A percentile compares a stretch with the other conserved stretches of the same genome.
Evolutionary conservation across 169 alveolate genomes (phyloP).

Genomic region (Eimeria sp.): DNA sequence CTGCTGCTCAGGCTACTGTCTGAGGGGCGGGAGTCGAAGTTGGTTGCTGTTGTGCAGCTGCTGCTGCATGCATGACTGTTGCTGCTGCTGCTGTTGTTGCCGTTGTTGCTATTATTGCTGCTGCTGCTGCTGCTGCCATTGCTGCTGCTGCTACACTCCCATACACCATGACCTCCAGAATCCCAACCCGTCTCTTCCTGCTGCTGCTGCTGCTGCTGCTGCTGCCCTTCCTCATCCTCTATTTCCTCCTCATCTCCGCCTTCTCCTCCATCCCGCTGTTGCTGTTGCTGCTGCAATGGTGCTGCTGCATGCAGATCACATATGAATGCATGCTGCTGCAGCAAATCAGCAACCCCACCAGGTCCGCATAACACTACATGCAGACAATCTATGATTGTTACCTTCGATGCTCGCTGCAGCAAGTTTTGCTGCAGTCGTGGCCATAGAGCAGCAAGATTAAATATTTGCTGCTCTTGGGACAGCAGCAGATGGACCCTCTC

Average conservation of each 20-base stretch:
- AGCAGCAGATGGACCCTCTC: slow-evolving; percentile 61
- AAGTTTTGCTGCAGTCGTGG: slow-evolving; percentile 57
- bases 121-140: slow-evolving; percentile 43
- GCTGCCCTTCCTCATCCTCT: no score
- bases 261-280: not conserved
- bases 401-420: slow-evolving; percentile 38
- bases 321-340: slow-evolving; percentile 58
- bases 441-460: slow-evolving; percentile 52
- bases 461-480: slow-evolving; percentile 38
- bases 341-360: slow-evolving; percentile 44
- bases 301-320: slow-evolving; percentile 59
- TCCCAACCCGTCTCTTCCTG: slow-evolving; percentile 21
- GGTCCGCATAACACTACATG: slow-evolving; percentile 52
- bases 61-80: not conserved
- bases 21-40: not conserved
- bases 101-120: not conserved
- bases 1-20: not conserved
- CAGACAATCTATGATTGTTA: slow-evolving; percentile 18
- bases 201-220: not conserved
- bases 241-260: no score
- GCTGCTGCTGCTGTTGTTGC: slow-evolving; percentile 1
- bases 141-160: slow-evolving; percentile 50
- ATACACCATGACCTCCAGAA: slow-evolving; percentile 8
- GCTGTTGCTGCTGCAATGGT: slow-evolving; percentile 55
- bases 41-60: not conserved